Evolutionary conservation across 257 asterid genomes (phyloP), one percentile per base, ranked within the genome.

Genomic region (Solanum infundibuliforme): DNA sequence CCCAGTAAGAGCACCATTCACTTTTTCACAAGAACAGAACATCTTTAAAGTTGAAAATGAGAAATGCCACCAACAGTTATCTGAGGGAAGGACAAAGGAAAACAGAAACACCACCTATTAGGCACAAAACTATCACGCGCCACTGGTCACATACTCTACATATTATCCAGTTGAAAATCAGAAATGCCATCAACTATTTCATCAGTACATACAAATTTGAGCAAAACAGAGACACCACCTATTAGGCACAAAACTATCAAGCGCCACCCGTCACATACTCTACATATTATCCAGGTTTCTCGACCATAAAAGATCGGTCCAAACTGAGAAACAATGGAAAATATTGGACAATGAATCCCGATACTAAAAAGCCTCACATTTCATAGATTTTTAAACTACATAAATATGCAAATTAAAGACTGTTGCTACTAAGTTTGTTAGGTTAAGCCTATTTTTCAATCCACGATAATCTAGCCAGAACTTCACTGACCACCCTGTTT

Each of bases 271-370:
- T 85, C 86, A 88, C 91, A 83, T 87, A 66, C 90, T 88, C 93
- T 93, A 92, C 91, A 52, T 69, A 73, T 91, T 93, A 88, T 89
- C 94, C 71, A 85, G 75, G 90, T 88, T 92, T 92, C 91, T 89
- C 87, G 89, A 90, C 95, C 94, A 91, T 71, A 90, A 93, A 89
- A 94, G 88, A 88, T 88, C 86, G 95, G 93, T 58, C 89, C 66
- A 83, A 35, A 87, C 71, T 85, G 89, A 90, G 93, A 90, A 86
- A 88, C 65, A 86, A 89, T 86, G 88, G 93, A 73, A 68, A 72
- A 87, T 35, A 83, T 87, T 84, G 82, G 87, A 91, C 91, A 90
- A 86, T 82, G 83, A 48, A 83, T 86, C 88, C 88, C 60, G 86
- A 76, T 52, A 86, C 93, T 88, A 90, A 88, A 89, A 90, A 52